Evolutionary conservation across 2,329 filamentous ascomycete genomes (phyloP), one percentile per base, ranked within the genome.

Genomic region (Fusarium sacchari): DNA sequence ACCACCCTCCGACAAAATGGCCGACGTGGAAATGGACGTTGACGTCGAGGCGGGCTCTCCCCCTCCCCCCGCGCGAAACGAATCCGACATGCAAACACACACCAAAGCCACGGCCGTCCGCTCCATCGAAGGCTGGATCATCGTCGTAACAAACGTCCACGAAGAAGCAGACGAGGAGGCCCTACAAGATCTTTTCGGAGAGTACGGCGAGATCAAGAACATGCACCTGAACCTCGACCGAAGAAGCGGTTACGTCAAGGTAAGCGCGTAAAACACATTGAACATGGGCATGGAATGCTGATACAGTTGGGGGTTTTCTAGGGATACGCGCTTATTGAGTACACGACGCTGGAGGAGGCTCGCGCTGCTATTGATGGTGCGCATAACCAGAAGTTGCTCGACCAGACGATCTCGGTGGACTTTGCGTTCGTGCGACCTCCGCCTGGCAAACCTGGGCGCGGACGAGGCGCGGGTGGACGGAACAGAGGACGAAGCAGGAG

Each of bases 51-150:
- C 90, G 69, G 73, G 73, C 44, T 79, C 79, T 17, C 77, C 81
- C 61, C 79, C 80, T 61, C 78, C 83, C 61, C 83, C 86, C 68
- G 81, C 84, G 64, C 83, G 82, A 76, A 88, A 89, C 78, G 85
- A 89, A 72, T 84, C 86, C 77, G 90, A 92, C 79, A 92, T 94
- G 87, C 90, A 90, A 78, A 95, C 93, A 12, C 88, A 90, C 77
- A 86, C 88, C 42, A 92, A 93, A 80, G 93, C 93, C 62, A 94
- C 91, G 3, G 94, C 94, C 30, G 94, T 96, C 67, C 93, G 94
- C 78, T 95, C 92, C 62, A 95, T 96, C 79, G 94, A 96, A 83
- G 94, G 94, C 76, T 96, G 94, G 94, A 96, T 96, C 82, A 87
- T 96, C 79, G 91, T 94, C 72, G 93, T 94, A 74, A 95, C 93